A percentile compares a stretch with the other conserved stretches of the same genome.
phyloP scores from a whole-genome alignment of 345 rosid genomes.

The Pelargonium nanum region DNA sequence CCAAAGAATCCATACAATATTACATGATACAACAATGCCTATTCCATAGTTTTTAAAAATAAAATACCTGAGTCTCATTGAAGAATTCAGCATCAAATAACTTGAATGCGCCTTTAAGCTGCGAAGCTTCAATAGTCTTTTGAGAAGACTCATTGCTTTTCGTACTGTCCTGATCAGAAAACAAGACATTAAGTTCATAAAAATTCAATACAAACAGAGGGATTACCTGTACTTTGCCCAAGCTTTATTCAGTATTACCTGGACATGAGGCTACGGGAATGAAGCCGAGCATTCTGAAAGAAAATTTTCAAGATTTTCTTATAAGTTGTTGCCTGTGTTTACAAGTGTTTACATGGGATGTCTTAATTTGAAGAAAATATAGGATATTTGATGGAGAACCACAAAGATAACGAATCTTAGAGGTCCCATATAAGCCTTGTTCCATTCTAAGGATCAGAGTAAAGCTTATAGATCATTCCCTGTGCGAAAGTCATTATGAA shows the following conservation, averaged over 20 bases:
- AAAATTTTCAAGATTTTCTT: conserved; percentile 23
- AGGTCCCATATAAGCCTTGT: no score
- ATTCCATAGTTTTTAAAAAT: not conserved
- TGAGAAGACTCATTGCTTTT: conserved; percentile 17
- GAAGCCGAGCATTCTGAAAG: conserved; percentile 22
- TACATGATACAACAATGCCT: not conserved
- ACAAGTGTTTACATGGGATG: conserved; percentile 2
- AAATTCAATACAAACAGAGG: not conserved
- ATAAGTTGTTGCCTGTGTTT: conserved; percentile 24
- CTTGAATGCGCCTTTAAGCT: conserved; percentile 28
- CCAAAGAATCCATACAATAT: not conserved
- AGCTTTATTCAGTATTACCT: conserved; percentile 17
- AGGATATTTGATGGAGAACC: no score
- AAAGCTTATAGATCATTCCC: no score
- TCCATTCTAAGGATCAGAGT: no score
- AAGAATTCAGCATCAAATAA: conserved; percentile 59
- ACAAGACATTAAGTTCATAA: not conserved
- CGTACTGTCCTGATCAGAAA: conserved; percentile 39
- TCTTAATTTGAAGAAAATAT: no score
- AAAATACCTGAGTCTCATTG: conserved; percentile 49
- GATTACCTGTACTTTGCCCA: not conserved
- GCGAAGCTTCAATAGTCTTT: conserved; percentile 25
- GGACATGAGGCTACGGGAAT: conserved; percentile 10
- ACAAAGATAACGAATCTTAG: no score
- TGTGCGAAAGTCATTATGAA: no score